Evolutionary conservation across 192 early-diverging fungal genomes (phyloP), one percentile per base, ranked within the genome.

Genomic region (Podila clonocystis): DNA sequence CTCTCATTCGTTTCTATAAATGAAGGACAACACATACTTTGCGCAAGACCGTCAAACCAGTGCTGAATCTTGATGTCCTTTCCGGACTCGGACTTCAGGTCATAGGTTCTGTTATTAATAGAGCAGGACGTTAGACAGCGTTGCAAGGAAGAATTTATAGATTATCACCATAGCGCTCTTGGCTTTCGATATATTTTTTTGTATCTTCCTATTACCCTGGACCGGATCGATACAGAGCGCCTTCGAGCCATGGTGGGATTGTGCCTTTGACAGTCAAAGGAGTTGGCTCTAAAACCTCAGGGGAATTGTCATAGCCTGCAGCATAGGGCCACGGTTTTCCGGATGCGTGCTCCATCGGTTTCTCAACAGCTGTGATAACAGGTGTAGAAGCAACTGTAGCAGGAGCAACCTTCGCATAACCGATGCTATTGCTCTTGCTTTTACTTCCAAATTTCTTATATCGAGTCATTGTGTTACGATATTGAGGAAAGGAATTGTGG

Each of bases 231-330:
- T 87, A 88, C 58, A 89, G 67, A 12, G 71, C 78, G 33, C 88
- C 87, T 20, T 84, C 74, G 49, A 89, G 62, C 85, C 87, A 89
- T 5, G 67, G 31, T n/a, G 88, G 88, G 45, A 89, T 65, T 9
- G 65, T 67, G 9, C 87, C 88, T 34, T 70, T 74, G 34, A 82
- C 76, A n/a, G 73, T 48, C 9, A 88, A 52, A 1, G 52, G 3
- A 5, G 74, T 62, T 1, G 82, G 84, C 15, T 68, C 69, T 19
- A 72, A 60, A 26, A 79, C 66, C 67, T 87, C 86, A 29, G 78
- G 83, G 13, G 52, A 68, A 58, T 87, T 82, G 50, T 82, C 71
- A 48, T 73, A 82, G 22, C 78, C 78, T n/a, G 66, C 65, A 26
- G 74, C 62, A 31, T 65, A 76, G 12, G 74, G 74, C 74, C 74